phyloP scores from a whole-genome alignment of 306 rosid species.

The Delonix regia region DNA sequence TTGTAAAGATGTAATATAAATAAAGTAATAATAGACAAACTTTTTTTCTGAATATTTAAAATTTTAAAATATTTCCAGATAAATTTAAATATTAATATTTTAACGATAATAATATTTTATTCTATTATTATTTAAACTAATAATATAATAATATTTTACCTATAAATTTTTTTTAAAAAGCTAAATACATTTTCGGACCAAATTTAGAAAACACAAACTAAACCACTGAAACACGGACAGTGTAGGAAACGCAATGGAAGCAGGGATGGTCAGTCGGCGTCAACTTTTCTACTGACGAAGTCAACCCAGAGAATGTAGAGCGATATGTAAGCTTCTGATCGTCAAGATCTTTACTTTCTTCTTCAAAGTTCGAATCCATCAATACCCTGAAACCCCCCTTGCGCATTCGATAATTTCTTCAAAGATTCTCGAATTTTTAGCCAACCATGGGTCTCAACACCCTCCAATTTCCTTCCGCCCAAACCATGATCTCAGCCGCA shows the following conservation, averaged over 20 bases:
- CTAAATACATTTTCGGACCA: no score
- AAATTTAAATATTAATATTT: no score
- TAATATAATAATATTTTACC: no score
- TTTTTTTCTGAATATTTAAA: no score
- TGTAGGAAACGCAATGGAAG: background rate
- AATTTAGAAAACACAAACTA: no score
- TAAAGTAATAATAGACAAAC: no score
- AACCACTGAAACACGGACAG: no score
- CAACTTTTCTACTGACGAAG: background rate
- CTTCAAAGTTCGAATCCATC: background rate
- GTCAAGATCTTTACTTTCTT: background rate
- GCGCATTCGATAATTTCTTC: background rate
- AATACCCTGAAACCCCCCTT: background rate
- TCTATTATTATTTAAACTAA: no score
- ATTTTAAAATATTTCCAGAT: no score
- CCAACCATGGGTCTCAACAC: background rate
- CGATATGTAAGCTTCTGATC: background rate
- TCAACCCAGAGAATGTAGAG: background rate
- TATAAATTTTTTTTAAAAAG: no score
- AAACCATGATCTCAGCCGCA: constrained; percentile 38
- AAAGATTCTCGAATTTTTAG: background rate
- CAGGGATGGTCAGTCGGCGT: background rate
- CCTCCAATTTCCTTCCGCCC: constrained; percentile 39
- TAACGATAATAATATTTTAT: no score
- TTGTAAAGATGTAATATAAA: no score